Evolutionary conservation across 768 basidiomycete genomes (phyloP).

Genomic region (Leccinum olivaceopallidum): DNA sequence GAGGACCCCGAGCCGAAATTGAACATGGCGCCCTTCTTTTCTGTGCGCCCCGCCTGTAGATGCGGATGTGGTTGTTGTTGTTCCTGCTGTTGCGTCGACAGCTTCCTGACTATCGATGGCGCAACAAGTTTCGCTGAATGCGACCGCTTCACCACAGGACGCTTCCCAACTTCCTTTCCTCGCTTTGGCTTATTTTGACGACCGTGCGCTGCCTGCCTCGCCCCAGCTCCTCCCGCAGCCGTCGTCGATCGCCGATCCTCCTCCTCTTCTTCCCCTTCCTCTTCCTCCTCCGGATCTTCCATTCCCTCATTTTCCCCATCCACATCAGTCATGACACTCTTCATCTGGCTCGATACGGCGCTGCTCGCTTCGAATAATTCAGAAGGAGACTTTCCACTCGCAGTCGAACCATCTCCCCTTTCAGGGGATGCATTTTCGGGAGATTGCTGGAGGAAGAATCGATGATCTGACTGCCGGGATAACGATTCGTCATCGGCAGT

Average conservation of each 20-base stretch:
- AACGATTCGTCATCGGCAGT: conserved; percentile 27
- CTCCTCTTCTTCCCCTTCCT: conserved; percentile 21
- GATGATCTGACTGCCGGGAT: conserved; percentile 39
- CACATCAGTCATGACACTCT: conserved; percentile 23
- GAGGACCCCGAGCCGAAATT: conserved; percentile 64
- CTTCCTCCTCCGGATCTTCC: conserved; percentile 20
- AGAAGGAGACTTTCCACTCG: conserved; percentile 34
- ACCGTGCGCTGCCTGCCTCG: conserved; percentile 13
- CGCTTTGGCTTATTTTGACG: conserved; percentile 30
- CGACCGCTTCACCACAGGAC: conserved; percentile 29
- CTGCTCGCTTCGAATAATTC: conserved; percentile 38
- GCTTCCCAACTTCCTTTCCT: conserved; percentile 34
- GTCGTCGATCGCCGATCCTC: conserved; percentile 25
- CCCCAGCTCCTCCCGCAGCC: conserved; percentile 10
- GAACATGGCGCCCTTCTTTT: conserved; percentile 41
- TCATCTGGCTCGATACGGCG: conserved; percentile 33
- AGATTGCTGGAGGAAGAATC: conserved; percentile 48
- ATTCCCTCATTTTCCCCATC: conserved; percentile 20
- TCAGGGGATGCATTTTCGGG: conserved; percentile 42
- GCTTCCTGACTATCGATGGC: conserved; percentile 31
- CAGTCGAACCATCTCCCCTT: conserved; percentile 31
- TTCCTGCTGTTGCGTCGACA: conserved; percentile 24
- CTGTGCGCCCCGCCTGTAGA: conserved; percentile 15
- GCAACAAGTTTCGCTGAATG: conserved; percentile 33
- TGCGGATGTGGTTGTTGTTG: background rate